Base-by-base conservation (phyloP, 2,329 filamentous ascomycete species). In the Blastomyces gilchristii region DNA sequence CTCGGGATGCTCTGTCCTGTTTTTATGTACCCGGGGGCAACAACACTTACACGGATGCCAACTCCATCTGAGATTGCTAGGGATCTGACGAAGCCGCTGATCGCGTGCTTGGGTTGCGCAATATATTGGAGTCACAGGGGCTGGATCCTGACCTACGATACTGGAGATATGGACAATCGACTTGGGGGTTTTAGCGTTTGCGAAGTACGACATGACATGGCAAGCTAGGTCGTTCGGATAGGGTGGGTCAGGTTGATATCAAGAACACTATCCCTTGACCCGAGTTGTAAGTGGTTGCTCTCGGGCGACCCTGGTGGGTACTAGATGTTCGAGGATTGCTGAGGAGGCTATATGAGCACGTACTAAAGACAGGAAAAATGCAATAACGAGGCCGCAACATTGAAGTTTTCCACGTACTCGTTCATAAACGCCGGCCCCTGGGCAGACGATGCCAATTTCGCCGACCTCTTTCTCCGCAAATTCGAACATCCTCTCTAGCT, bases 1-100 rank as follows among this genome's bases (percentile, higher is more conserved):
- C 71, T 86, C 83, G 0, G 83, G 82, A 66, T 85, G 78, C 2
- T 86, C 83, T 0, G 80, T 83, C 83, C 83, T 14, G 84, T 86
- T 65, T 81, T 84, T 67, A 86, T 83, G 1, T 85, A 72, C 0
- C 84, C 84, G 0, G 84, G 84, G 18, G 83, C 83, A 2, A 86
- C 83, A 6, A 79, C 83, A 25, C 83, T 85, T 18, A 86, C 82
- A 0, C 83, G 74, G 60, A 87, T 83, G 0, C 81, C 81, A 31
- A 81, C 67, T 0, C 68, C 69, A 0, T 72, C 62, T 6, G 86
- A 76, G 0, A 74, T 71, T 0, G 73, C 79, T 16, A 86, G 69
- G 3, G 76, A 77, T 62, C 83, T 79, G 4, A 85, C 66, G 50
- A 83, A 73, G 8, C 79, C 79, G 58, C 70, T 78, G 61, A 82